Percentiles rank a stretch among this genome's conserved stretches.
Evolutionary conservation across 257 asterid genomes (phyloP).

Genomic region (Scutellaria barbata): DNA sequence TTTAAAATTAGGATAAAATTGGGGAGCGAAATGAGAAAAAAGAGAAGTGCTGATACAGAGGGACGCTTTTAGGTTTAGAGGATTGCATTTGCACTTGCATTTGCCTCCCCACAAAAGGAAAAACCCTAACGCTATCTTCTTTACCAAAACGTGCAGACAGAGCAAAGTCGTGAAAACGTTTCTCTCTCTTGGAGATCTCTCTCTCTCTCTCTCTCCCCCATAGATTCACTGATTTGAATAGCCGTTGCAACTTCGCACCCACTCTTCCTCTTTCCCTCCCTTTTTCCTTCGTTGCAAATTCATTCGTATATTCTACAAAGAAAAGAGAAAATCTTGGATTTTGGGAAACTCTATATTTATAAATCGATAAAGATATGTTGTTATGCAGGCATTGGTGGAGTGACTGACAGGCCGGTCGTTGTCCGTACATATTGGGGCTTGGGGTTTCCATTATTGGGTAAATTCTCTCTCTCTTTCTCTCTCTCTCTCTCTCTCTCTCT

Average conservation of each 20-base stretch:
- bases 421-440: slow-evolving; percentile 9
- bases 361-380: slow-evolving; percentile 19
- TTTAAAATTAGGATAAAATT: neutral
- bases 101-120: slow-evolving; percentile 26
- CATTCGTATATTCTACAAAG: neutral
- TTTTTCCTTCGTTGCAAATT: slow-evolving; percentile 20
- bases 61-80: slow-evolving; percentile 38
- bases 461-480: neutral
- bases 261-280: slow-evolving; percentile 38
- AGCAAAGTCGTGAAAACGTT: slow-evolving; percentile 47
- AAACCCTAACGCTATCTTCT: slow-evolving; percentile 49
- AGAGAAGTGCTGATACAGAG: slow-evolving; percentile 24
- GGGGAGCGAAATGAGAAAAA: slow-evolving; percentile 25
- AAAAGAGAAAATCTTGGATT: neutral
- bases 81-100: neutral
- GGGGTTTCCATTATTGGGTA: slow-evolving; percentile 25
- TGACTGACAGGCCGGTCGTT: slow-evolving; percentile 24
- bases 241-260: slow-evolving; percentile 35
- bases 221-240: slow-evolving; percentile 38
- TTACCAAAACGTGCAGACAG: slow-evolving; percentile 36
- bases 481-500: neutral
- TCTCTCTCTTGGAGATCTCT: slow-evolving; percentile 46
- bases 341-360: neutral
- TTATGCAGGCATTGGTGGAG: slow-evolving; percentile 14
- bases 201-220: neutral